Evolutionary conservation across 2,329 filamentous ascomycete species (phyloP).

Genomic region (Cercospora beticola): DNA sequence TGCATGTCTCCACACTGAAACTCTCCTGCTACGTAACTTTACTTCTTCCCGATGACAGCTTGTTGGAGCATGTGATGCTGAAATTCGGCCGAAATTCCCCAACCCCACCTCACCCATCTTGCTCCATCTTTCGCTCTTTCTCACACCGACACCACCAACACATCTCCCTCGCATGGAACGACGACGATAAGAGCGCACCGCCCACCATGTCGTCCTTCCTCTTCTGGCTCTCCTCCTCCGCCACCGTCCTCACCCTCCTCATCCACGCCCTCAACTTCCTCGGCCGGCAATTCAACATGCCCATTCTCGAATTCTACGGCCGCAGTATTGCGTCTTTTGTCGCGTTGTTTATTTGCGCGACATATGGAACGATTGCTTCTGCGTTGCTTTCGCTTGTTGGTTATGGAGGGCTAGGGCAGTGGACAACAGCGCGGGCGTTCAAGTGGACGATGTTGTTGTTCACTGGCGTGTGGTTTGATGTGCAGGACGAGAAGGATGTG

Average conservation of each 20-base stretch:
- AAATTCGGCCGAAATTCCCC: constrained; percentile 12
- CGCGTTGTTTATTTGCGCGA: constrained; percentile 49
- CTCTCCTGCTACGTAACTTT: neutral
- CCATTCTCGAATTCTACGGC: constrained; percentile 61
- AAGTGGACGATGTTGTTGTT: constrained; percentile 72
- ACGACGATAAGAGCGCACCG: neutral
- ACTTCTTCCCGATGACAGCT: neutral
- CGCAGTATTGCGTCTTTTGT: constrained; percentile 54
- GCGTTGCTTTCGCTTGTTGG: constrained; percentile 69
- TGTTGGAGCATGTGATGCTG: constrained; percentile 14
- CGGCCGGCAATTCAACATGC: constrained; percentile 34
- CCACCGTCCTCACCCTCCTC: constrained; percentile 33
- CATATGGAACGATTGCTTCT: constrained; percentile 74
- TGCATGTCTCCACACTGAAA: neutral
- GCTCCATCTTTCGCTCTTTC: neutral
- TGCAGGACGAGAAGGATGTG: constrained; percentile 53
- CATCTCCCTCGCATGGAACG: constrained; percentile 5
- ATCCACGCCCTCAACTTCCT: constrained; percentile 40
- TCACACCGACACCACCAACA: neutral
- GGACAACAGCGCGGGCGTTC: constrained; percentile 77
- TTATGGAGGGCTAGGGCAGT: constrained; percentile 76
- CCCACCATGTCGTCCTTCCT: constrained; percentile 29
- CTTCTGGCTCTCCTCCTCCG: constrained; percentile 31
- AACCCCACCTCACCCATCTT: constrained; percentile 13
- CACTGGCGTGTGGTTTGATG: constrained; percentile 74